A percentile compares a stretch with the other conserved stretches of the same genome.
Conservation (phyloP, 2,329 filamentous ascomycete species). For the Zalaria obscura region DNA sequence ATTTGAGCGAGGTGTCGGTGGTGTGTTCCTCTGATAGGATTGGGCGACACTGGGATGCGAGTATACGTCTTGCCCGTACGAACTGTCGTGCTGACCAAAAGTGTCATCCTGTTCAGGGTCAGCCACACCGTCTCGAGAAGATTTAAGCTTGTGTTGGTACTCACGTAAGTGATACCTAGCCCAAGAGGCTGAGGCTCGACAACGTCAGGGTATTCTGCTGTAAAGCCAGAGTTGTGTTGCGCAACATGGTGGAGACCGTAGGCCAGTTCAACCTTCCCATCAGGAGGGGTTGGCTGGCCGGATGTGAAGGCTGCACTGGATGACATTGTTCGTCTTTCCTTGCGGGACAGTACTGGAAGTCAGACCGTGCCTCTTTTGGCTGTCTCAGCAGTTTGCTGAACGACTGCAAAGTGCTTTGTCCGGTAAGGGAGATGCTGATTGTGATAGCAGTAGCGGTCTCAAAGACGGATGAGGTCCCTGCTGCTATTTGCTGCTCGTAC, state of each 20-base stretch:
- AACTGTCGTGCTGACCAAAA: background rate
- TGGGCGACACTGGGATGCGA: constrained; percentile 10
- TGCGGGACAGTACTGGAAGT: background rate
- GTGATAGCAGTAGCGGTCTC: background rate
- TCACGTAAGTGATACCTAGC: constrained; percentile 14
- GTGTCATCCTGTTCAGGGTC: constrained; percentile 5
- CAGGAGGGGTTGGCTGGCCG: constrained; percentile 1
- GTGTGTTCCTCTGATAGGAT: constrained; percentile 14
- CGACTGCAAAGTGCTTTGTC: constrained; percentile 1
- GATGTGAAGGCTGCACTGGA: background rate
- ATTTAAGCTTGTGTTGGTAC: background rate
- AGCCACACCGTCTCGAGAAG: background rate
- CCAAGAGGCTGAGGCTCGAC: constrained; percentile 19
- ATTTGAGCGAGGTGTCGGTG: constrained; percentile 30
- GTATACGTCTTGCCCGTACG: constrained; percentile 11
- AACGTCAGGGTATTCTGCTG: constrained; percentile 13
- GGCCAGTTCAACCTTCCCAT: background rate
- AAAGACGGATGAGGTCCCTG: constrained; percentile 1
- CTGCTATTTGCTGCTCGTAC: background rate
- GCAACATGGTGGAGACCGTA: constrained; percentile 26
- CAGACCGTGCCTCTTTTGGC: constrained; percentile 4
- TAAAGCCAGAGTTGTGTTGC: constrained; percentile 25
- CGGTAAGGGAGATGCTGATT: background rate
- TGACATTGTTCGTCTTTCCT: constrained; percentile 4
- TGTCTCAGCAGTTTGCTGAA: constrained; percentile 6